Percentiles rank a stretch among this genome's conserved stretches.
phyloP scores from a whole-genome alignment of 164 flowering plant species.

The Magnolia changhungtana region DNA sequence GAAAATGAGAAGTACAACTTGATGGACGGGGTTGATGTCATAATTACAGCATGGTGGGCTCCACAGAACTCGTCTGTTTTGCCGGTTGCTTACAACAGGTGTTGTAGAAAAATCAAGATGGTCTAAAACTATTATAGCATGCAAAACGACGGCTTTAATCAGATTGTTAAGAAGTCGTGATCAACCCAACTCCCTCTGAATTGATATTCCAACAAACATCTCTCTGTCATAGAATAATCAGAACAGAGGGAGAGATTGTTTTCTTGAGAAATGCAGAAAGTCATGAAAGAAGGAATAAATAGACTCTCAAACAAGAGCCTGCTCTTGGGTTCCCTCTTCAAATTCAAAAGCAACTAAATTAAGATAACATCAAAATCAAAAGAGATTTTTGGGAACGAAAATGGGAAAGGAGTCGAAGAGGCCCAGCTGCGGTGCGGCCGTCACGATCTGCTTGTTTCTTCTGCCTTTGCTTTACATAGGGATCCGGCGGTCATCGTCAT shows the following conservation, averaged over 20 bases:
- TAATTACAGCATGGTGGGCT: too few relatives aligned
- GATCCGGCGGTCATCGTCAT: not conserved
- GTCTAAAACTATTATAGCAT: too few relatives aligned
- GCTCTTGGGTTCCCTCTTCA: not conserved
- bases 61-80: too few relatives aligned
- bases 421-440: not conserved
- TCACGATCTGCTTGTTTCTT: not conserved
- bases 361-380: not conserved
- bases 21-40: too few relatives aligned
- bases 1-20: too few relatives aligned
- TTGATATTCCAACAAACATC: constrained; percentile 1
- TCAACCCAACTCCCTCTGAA: not conserved
- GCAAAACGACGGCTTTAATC: not conserved
- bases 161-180: not conserved
- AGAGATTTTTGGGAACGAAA: not conserved
- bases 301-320: not conserved
- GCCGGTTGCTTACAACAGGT: too few relatives aligned
- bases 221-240: not conserved
- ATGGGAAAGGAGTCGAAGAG: not conserved
- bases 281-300: not conserved
- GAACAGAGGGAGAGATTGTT: not conserved
- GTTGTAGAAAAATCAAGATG: too few relatives aligned
- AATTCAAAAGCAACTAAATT: not conserved
- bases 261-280: not conserved
- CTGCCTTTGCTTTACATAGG: not conserved